phyloP scores from a whole-genome alignment of 306 rosid genomes.

The Morella rubra region DNA sequence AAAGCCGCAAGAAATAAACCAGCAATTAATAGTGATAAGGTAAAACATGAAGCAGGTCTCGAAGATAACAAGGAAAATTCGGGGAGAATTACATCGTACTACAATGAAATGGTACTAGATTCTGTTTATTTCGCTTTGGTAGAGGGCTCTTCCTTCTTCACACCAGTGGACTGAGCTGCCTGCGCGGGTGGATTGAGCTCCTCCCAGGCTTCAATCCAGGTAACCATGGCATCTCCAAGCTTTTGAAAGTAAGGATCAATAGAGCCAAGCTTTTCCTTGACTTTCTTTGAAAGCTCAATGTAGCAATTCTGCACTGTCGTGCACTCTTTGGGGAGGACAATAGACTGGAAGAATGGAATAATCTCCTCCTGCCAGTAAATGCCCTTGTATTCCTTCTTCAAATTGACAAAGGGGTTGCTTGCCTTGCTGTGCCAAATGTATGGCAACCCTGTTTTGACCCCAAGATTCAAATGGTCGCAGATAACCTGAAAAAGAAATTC shows the following conservation, averaged over 20 bases:
- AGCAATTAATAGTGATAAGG: background rate
- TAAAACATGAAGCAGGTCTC: background rate
- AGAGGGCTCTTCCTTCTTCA: slow-evolving; percentile 5
- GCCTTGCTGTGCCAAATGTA: slow-evolving; percentile 58
- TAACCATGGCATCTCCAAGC: slow-evolving; percentile 69
- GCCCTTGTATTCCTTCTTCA: slow-evolving; percentile 49
- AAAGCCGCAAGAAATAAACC: background rate
- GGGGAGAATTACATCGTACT: background rate
- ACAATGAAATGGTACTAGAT: background rate
- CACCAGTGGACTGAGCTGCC: background rate
- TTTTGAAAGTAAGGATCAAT: slow-evolving; percentile 49
- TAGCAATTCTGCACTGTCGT: slow-evolving; percentile 44
- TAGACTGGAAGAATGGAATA: slow-evolving; percentile 45
- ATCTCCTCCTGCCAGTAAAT: slow-evolving; percentile 51
- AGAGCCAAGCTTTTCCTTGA: slow-evolving; percentile 39
- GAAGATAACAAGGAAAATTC: background rate
- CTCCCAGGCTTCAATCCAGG: slow-evolving; percentile 82
- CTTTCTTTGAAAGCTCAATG: slow-evolving; percentile 43
- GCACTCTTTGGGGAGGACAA: slow-evolving; percentile 38
- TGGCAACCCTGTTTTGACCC: slow-evolving; percentile 49
- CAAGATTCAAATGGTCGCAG: slow-evolving; percentile 43
- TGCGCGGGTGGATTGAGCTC: slow-evolving; percentile 54
- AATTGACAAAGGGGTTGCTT: slow-evolving; percentile 50
- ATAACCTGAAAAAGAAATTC: slow-evolving; percentile 37
- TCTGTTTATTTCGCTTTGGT: background rate